Evolutionary conservation across 2,329 filamentous ascomycete genomes (phyloP).

Genomic region (Pyricularia sp.): DNA sequence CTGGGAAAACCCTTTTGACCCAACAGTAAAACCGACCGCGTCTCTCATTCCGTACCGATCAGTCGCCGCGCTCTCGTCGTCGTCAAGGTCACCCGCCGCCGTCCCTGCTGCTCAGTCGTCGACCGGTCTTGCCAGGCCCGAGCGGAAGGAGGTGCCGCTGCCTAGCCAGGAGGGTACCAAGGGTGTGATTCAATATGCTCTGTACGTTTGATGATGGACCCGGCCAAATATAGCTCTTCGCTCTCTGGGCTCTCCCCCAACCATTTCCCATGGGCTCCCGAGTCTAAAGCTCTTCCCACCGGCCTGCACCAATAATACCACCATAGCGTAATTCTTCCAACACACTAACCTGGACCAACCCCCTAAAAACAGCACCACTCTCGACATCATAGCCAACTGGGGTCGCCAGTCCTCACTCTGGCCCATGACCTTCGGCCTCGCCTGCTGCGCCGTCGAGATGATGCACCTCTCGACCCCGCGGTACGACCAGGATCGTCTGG

Average conservation of each 20-base stretch:
- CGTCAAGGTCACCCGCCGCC: slow-evolving; percentile 49
- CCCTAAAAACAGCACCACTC: slow-evolving; percentile 45
- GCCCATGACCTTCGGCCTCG: slow-evolving; percentile 81
- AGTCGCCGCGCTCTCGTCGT: slow-evolving; percentile 52
- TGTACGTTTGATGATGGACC: slow-evolving; percentile 47
- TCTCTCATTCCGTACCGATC: slow-evolving; percentile 39
- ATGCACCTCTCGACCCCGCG: slow-evolving; percentile 81
- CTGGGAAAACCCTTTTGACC: not conserved
- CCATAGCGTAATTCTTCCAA: not conserved
- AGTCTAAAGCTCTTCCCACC: not conserved
- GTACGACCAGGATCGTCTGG: slow-evolving; percentile 79
- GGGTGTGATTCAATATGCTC: slow-evolving; percentile 69
- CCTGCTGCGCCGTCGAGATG: slow-evolving; percentile 86
- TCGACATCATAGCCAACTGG: slow-evolving; percentile 75
- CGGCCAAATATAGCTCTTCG: not conserved
- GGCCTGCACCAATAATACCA: not conserved
- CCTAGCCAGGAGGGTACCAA: slow-evolving; percentile 70
- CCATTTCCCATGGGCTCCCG: not conserved
- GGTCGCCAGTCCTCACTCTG: slow-evolving; percentile 71
- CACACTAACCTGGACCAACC: not conserved
- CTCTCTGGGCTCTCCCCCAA: not conserved
- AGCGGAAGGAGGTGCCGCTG: slow-evolving; percentile 60
- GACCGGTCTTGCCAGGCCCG: slow-evolving; percentile 36
- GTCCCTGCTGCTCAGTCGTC: slow-evolving; percentile 34
- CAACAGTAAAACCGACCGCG: slow-evolving; percentile 5